These are phyloP conservation scores for Phytophthora podocarpi DNA, from an alignment of 352 stramenopile species.

Conservation along the genomic window DNA sequence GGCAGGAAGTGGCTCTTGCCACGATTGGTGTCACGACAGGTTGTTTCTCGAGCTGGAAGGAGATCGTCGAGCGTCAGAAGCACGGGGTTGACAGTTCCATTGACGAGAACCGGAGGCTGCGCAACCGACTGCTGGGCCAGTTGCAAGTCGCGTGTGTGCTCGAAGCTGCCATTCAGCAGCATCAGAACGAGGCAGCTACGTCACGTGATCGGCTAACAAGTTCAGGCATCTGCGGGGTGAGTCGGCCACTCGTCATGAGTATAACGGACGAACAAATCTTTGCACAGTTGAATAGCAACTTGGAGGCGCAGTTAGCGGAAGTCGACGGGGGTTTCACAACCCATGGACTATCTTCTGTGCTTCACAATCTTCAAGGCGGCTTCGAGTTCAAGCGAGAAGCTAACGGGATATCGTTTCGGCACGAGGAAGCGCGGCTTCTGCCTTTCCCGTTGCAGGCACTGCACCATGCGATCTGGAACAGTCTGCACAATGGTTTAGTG, in stretches of 20 bases:
- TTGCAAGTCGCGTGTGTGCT: conserved; percentile 26
- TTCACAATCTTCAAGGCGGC: conserved; percentile 12
- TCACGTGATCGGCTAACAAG: background rate
- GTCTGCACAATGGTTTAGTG: conserved; percentile 13
- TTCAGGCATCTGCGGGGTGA: background rate
- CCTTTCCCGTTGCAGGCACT: conserved; percentile 20
- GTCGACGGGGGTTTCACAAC: conserved; percentile 23
- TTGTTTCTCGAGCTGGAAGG: conserved; percentile 21
- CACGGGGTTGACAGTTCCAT: conserved; percentile 15
- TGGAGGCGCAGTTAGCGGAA: conserved; percentile 22
- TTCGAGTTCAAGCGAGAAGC: conserved; percentile 33
- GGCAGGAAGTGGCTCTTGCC: background rate
- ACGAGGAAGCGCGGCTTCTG: conserved; percentile 30
- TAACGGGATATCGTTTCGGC: conserved; percentile 25
- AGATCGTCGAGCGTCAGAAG: conserved; percentile 25
- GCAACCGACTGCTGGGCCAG: conserved; percentile 27
- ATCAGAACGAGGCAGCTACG: conserved; percentile 13
- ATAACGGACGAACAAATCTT: conserved; percentile 25
- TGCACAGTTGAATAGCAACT: conserved; percentile 15
- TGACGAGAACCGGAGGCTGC: conserved; percentile 25
- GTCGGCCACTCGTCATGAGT: background rate
- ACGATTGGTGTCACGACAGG: background rate
- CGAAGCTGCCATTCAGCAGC: conserved; percentile 31
- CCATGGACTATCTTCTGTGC: conserved; percentile 20
- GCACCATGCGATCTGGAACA: conserved; percentile 27